A percentile compares a stretch with the other conserved stretches of the same genome.
These are phyloP conservation scores for Roridomyces roridus DNA, from an alignment of 768 basidiomycete species.

Conservation along the genomic window DNA sequence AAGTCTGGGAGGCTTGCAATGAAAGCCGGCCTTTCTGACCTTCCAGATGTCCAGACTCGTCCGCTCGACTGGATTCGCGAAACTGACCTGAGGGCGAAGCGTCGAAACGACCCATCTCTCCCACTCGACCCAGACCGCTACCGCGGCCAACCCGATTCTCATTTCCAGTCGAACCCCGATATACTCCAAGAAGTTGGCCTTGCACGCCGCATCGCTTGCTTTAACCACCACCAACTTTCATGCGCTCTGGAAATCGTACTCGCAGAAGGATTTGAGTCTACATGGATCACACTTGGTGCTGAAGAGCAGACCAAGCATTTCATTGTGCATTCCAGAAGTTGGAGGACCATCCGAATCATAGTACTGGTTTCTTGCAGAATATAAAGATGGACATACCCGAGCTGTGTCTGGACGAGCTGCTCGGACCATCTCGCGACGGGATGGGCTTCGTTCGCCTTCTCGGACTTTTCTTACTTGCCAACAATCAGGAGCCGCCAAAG, in stretches of 20 bases:
- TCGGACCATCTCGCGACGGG: conserved; percentile 4
- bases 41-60: conserved; percentile 3
- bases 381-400: neutral
- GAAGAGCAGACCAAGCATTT: conserved; percentile 6
- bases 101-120: conserved; percentile 6
- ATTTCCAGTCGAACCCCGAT: conserved; percentile 6
- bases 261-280: conserved; percentile 14
- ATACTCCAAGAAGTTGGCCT: conserved; percentile 6
- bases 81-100: neutral
- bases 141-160: conserved; percentile 1
- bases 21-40: too few species aligned
- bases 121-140: conserved; percentile 10
- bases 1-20: too few species aligned
- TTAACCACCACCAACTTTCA: too few species aligned
- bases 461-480: conserved; percentile 7
- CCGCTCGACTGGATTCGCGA: conserved; percentile 4
- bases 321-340: conserved; percentile 10
- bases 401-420: conserved; percentile 10
- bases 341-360: neutral
- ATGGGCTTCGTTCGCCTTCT: conserved; percentile 14
- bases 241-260: too few species aligned
- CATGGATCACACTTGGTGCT: conserved; percentile 6
- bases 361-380: neutral
- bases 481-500: conserved; percentile 14
- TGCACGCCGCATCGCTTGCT: conserved; percentile 2